phyloP scores from a whole-genome alignment of 2,329 filamentous ascomycete genomes.

The Colletotrichum viniferum region DNA sequence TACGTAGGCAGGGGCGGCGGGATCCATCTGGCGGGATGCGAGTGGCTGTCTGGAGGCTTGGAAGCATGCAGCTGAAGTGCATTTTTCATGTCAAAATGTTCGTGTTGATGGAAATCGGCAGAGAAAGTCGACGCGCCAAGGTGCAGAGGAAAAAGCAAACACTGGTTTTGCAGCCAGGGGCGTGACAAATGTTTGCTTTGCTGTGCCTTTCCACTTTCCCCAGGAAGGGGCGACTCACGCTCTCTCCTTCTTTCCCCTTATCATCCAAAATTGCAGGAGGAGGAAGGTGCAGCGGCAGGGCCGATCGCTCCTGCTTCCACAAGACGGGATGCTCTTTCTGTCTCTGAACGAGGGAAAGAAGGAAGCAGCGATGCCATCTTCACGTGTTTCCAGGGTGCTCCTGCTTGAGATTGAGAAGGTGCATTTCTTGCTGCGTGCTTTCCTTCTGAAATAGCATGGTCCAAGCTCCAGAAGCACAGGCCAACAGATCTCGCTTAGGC shows the following conservation, averaged over 20 bases:
- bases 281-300: background rate
- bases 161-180: background rate
- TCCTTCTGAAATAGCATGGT: background rate
- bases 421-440: background rate
- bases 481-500: background rate
- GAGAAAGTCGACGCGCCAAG: background rate
- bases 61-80: background rate
- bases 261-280: background rate
- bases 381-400: background rate
- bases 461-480: background rate
- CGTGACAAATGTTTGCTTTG: background rate
- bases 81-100: background rate
- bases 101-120: background rate
- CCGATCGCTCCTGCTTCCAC: background rate
- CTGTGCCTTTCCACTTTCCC: background rate
- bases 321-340: background rate
- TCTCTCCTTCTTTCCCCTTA: background rate
- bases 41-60: background rate
- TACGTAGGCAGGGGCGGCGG: background rate
- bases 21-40: background rate
- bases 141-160: slow-evolving; percentile 7
- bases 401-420: background rate
- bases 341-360: background rate
- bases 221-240: background rate
- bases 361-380: background rate